These are phyloP conservation scores for Saturnispora mendoncae DNA, from an alignment of 805 yeast species.

Conservation along the genomic window DNA sequence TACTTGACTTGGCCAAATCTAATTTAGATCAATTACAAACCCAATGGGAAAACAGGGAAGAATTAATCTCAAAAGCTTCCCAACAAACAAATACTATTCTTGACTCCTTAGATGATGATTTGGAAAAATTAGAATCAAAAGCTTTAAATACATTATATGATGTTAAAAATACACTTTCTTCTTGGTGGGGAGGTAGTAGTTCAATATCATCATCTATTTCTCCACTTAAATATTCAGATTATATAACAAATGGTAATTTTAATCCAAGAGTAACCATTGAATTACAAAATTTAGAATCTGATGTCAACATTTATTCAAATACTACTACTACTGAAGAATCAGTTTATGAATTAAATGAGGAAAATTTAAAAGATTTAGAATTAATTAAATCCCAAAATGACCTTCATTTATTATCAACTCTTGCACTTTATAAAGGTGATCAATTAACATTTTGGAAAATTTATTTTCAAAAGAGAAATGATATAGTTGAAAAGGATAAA, in stretches of 20 bases:
- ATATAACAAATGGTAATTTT: conserved; percentile 1
- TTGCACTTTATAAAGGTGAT: neutral
- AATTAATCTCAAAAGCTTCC: neutral
- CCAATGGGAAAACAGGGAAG: conserved; percentile 6
- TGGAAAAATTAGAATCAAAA: conserved; percentile 4
- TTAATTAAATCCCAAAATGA: conserved; percentile 1
- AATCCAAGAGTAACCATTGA: conserved; percentile 5
- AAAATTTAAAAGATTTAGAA: neutral
- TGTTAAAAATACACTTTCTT: neutral
- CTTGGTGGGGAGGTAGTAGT: conserved; percentile 3
- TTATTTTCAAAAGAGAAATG: conserved; percentile 3
- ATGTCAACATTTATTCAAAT: neutral
- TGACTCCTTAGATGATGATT: conserved; percentile 5
- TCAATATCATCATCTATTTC: no score
- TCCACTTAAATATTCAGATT: conserved; percentile 1
- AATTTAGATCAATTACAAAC: conserved; percentile 2
- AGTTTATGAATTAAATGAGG: neutral
- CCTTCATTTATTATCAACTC: neutral
- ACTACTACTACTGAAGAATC: neutral
- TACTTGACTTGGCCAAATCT: conserved; percentile 5
- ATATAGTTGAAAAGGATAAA: conserved; percentile 5
- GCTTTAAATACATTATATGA: conserved; percentile 6
- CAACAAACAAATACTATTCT: conserved; percentile 1
- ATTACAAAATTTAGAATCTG: conserved; percentile 4
- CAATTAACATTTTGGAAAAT: conserved; percentile 5